Evolutionary conservation across 1,139 yeast species (phyloP).

Genomic region (Sugiyamaella xylanicola): DNA sequence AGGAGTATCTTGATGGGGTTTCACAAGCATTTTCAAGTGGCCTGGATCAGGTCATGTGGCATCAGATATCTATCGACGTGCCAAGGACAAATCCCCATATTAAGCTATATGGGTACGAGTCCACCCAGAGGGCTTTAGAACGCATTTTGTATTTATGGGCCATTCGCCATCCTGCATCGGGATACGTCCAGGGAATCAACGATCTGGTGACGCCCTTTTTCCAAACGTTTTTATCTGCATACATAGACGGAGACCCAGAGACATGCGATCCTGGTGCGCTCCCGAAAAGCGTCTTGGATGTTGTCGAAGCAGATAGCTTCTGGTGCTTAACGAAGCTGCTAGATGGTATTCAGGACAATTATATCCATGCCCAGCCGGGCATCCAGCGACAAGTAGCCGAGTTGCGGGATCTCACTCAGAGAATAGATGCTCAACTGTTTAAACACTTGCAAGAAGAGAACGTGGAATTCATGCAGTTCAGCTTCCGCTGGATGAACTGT

Average conservation of each 20-base stretch:
- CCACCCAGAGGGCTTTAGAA: constrained; percentile 76
- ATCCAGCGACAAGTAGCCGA: constrained; percentile 87
- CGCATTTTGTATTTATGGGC: constrained; percentile 92
- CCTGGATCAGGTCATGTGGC: constrained; percentile 83
- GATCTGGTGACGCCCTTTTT: constrained; percentile 93
- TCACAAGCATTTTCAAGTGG: constrained; percentile 60
- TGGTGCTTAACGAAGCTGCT: constrained; percentile 92
- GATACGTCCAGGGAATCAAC: constrained; percentile 98
- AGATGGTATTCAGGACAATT: constrained; percentile 94
- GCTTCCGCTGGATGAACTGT: constrained; percentile 99
- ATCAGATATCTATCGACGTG: constrained; percentile 93
- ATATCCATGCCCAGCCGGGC: constrained; percentile 98
- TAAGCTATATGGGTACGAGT: constrained; percentile 64
- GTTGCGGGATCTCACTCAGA: constrained; percentile 69
- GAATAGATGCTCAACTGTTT: constrained; percentile 75
- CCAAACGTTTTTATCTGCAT: constrained; percentile 79
- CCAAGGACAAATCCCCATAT: constrained; percentile 92
- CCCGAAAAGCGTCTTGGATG: constrained; percentile 56
- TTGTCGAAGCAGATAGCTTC: constrained; percentile 90
- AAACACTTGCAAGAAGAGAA: constrained; percentile 77
- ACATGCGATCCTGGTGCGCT: constrained; percentile 64
- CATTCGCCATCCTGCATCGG: constrained; percentile 95
- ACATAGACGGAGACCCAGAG: constrained; percentile 53
- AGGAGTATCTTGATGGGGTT: constrained; percentile 80
- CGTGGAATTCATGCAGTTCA: constrained; percentile 89